These are phyloP conservation scores for Eugenia klotzschiana DNA, from an alignment of 441 rosid species.

Conservation along the genomic window DNA sequence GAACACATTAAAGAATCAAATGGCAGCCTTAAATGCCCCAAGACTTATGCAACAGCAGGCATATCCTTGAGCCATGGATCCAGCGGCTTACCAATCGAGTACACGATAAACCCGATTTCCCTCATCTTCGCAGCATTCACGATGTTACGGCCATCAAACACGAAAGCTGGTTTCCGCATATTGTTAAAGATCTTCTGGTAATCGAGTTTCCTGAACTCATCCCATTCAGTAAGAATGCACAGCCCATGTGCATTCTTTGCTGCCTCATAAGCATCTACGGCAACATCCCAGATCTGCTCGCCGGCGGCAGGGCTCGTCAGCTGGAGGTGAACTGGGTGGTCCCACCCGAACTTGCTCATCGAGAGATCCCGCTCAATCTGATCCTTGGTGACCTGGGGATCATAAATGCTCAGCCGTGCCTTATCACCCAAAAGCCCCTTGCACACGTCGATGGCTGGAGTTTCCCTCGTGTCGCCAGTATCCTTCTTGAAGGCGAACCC, in stretches of 20 bases:
- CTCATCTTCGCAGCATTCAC: slow-evolving; percentile 33
- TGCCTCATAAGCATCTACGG: slow-evolving; percentile 82
- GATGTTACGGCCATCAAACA: slow-evolving; percentile 42
- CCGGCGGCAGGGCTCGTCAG: slow-evolving; percentile 70
- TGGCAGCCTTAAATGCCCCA: background rate
- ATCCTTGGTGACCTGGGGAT: slow-evolving; percentile 84
- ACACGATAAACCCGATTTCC: slow-evolving; percentile 44
- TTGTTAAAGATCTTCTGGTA: slow-evolving; percentile 28
- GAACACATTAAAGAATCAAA: background rate
- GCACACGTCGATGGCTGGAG: slow-evolving; percentile 93
- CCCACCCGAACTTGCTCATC: slow-evolving; percentile 94
- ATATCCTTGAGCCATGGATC: slow-evolving; percentile 51
- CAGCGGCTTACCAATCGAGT: slow-evolving; percentile 54
- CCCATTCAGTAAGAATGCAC: slow-evolving; percentile 95
- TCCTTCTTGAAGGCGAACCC: slow-evolving; percentile 96
- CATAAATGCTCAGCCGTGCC: slow-evolving; percentile 77
- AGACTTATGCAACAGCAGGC: slow-evolving; percentile 36
- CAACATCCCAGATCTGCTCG: slow-evolving; percentile 41
- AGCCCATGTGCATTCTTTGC: slow-evolving; percentile 75
- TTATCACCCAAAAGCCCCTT: slow-evolving; percentile 87
- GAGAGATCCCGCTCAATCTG: slow-evolving; percentile 86
- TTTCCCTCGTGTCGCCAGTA: slow-evolving; percentile 90
- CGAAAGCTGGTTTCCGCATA: slow-evolving; percentile 53
- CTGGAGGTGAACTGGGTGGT: slow-evolving; percentile 86
- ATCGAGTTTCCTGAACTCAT: slow-evolving; percentile 65